A percentile compares a stretch with the other conserved stretches of the same genome.
phyloP scores from a whole-genome alignment of 2,329 filamentous ascomycete genomes.

The Fusarium vanettenii region DNA sequence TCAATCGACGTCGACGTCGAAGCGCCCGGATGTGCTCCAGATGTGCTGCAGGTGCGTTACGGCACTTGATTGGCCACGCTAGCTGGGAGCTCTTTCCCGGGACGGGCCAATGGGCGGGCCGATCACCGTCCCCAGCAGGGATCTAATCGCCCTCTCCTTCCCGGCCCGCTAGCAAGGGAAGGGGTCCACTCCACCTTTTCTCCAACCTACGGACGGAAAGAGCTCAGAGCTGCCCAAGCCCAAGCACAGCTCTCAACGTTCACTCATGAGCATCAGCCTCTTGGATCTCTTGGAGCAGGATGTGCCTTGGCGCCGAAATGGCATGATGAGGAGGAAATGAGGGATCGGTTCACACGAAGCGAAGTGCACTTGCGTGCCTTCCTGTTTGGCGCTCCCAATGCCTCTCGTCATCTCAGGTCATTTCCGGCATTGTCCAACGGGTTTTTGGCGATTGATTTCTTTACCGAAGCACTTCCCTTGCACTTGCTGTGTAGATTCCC shows the following conservation, averaged over 20 bases:
- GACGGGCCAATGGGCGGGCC: constrained; percentile 47
- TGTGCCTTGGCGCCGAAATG: constrained; percentile 4
- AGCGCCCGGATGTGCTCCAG: constrained; percentile 45
- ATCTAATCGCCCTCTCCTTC: constrained; percentile 49
- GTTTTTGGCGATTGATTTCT: not conserved
- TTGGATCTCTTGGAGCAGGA: constrained; percentile 8
- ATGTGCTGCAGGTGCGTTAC: constrained; percentile 46
- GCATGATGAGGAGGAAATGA: constrained; percentile 19
- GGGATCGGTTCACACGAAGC: not conserved
- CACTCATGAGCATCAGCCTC: constrained; percentile 18
- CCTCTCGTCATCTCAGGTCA: constrained; percentile 11
- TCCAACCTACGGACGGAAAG: constrained; percentile 21
- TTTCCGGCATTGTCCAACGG: constrained; percentile 16
- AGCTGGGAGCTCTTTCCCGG: constrained; percentile 40
- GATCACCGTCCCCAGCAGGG: constrained; percentile 51
- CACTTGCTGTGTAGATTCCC: not conserved
- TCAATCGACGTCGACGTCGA: constrained; percentile 48
- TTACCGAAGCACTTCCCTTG: not conserved
- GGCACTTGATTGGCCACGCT: constrained; percentile 51
- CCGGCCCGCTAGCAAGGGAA: constrained; percentile 41
- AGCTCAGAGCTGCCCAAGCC: constrained; percentile 17
- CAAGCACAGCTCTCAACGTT: not conserved
- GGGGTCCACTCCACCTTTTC: constrained; percentile 24
- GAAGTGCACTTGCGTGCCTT: not conserved
- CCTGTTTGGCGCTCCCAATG: constrained; percentile 1